Conservation (phyloP, 176 grass and related monocot genomes). For the Oryza glumipatula region DNA sequence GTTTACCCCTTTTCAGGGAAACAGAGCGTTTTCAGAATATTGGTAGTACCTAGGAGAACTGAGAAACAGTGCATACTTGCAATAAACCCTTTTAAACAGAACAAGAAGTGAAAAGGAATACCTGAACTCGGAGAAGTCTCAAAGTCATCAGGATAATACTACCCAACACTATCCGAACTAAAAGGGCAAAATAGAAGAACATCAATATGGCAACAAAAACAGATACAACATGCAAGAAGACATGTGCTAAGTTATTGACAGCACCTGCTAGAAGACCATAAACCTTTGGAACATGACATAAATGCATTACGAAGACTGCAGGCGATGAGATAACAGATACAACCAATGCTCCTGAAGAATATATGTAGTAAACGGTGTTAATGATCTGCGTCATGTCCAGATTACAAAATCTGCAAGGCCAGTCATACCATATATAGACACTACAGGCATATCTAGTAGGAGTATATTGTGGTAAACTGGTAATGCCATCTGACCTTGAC, state of each 20-base stretch:
- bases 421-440: not conserved
- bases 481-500: not conserved
- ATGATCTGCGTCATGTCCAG: not conserved
- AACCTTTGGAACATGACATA: constrained; percentile 64
- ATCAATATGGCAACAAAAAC: constrained; percentile 32
- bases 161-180: constrained; percentile 78
- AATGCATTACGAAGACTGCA: constrained; percentile 55
- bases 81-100: constrained; percentile 26
- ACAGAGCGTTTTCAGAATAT: constrained; percentile 7
- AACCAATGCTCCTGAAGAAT: constrained; percentile 73
- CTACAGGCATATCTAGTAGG: not conserved
- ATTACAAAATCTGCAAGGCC: not conserved
- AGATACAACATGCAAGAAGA: constrained; percentile 21
- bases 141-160: constrained; percentile 63
- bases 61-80: not conserved
- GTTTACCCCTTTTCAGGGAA: not conserved
- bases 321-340: constrained; percentile 68
- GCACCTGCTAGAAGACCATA: constrained; percentile 83
- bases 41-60: constrained; percentile 5
- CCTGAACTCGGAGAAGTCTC: constrained; percentile 82
- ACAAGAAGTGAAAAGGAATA: constrained; percentile 39
- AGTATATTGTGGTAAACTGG: not conserved
- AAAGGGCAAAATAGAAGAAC: constrained; percentile 29
- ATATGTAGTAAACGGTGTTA: constrained; percentile 19
- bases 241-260: constrained; percentile 6